Evolutionary conservation across 192 early-diverging fungal genomes (phyloP).

Genomic region (Pilaira anomala): DNA sequence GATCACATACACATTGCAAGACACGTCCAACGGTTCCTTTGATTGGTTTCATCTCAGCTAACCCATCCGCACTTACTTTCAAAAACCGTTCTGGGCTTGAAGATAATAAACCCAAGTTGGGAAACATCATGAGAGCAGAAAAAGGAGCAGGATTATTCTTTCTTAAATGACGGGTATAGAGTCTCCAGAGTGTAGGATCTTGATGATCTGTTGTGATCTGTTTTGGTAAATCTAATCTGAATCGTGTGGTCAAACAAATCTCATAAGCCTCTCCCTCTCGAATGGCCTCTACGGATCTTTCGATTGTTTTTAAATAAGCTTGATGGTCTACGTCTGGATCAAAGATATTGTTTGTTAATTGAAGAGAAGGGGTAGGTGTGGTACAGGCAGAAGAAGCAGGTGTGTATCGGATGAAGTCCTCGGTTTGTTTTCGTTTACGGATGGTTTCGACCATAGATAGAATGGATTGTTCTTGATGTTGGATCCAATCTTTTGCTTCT

Average conservation of each 20-base stretch:
- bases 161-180: slow-evolving; percentile 66
- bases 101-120: slow-evolving; percentile 30
- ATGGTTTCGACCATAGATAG: slow-evolving; percentile 12
- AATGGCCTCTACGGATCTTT: slow-evolving; percentile 59
- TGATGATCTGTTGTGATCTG: not conserved
- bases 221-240: slow-evolving; percentile 44
- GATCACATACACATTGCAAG: slow-evolving; percentile 44
- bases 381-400: slow-evolving; percentile 17
- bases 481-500: slow-evolving; percentile 35
- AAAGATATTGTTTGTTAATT: slow-evolving; percentile 26
- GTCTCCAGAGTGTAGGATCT: slow-evolving; percentile 34
- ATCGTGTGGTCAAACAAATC: slow-evolving; percentile 86
- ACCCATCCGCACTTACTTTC: slow-evolving; percentile 37
- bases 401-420: not conserved
- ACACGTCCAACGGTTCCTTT: slow-evolving; percentile 76
- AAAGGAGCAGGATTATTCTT: slow-evolving; percentile 84
- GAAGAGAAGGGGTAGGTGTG: slow-evolving; percentile 24
- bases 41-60: slow-evolving; percentile 93
- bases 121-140: slow-evolving; percentile 66
- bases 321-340: slow-evolving; percentile 40
- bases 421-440: not conserved
- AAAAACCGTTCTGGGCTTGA: slow-evolving; percentile 80
- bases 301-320: slow-evolving; percentile 58
- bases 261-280: slow-evolving; percentile 92
- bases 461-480: slow-evolving; percentile 24